A percentile compares a stretch with the other conserved stretches of the same genome.
phyloP scores from a whole-genome alignment of 2,329 filamentous ascomycete species.

The Fusarium transvaalense region DNA sequence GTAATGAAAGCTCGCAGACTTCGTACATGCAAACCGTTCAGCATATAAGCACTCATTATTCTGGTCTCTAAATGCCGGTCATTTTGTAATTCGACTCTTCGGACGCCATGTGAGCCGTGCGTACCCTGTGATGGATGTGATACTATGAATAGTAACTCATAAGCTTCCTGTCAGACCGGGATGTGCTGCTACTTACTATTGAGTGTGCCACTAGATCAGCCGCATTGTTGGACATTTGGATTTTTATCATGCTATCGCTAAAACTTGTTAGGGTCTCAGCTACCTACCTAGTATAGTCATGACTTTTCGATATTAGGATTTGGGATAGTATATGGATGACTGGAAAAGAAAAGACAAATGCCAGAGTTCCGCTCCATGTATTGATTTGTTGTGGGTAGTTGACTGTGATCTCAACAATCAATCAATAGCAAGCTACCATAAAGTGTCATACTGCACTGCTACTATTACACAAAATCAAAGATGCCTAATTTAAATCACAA shows the following conservation, averaged over 20 bases:
- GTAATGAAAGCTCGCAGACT: neutral
- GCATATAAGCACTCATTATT: too few relatives aligned
- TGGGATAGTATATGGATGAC: too few relatives aligned
- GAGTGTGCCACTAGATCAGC: neutral
- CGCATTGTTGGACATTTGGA: neutral
- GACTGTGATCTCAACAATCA: neutral
- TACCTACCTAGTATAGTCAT: too few relatives aligned
- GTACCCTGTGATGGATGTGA: constrained; percentile 8
- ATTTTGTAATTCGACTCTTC: constrained; percentile 1
- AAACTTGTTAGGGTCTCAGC: neutral
- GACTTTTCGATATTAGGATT: too few relatives aligned
- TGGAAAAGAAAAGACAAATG: neutral
- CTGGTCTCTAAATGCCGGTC: neutral
- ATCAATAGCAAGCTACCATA: too few relatives aligned
- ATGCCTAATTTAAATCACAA: neutral
- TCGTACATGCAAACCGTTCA: neutral
- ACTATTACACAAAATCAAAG: too few relatives aligned
- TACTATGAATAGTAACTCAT: constrained; percentile 37
- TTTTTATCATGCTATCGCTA: neutral
- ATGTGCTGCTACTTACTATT: constrained; percentile 17
- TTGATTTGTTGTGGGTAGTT: neutral
- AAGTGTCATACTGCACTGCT: too few relatives aligned
- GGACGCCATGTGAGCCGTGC: constrained; percentile 11
- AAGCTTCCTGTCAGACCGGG: constrained; percentile 37
- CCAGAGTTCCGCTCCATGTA: neutral